phyloP scores from a whole-genome alignment of 345 rosid genomes.

The Hibiscus syriacus region DNA sequence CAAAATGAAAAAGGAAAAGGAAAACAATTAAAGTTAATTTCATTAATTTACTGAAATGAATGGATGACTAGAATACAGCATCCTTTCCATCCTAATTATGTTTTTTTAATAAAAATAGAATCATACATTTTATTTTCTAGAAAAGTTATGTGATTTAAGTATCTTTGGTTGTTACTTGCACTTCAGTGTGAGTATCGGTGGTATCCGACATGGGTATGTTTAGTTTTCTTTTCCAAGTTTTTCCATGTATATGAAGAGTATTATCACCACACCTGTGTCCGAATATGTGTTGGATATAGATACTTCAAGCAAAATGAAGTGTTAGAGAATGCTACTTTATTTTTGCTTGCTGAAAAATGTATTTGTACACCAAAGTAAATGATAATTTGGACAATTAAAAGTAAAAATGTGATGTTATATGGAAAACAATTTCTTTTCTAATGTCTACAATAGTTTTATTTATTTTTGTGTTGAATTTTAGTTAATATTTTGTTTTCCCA shows the following conservation, averaged over 20 bases:
- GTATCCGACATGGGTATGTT: not conserved
- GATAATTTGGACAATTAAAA: not conserved
- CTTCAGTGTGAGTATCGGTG: not conserved
- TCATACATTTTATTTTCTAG: not conserved
- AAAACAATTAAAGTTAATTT: not conserved
- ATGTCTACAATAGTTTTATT: not conserved
- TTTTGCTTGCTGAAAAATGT: not conserved
- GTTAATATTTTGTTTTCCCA: not conserved
- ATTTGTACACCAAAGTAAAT: not conserved
- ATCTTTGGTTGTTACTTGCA: not conserved
- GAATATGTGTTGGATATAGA: no score
- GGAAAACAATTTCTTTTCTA: not conserved
- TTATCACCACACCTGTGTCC: no score
- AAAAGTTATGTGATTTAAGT: not conserved
- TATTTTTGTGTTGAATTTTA: not conserved
- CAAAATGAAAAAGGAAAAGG: no score
- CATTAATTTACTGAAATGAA: not conserved
- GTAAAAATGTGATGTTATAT: not conserved
- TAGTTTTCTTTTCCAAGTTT: not conserved
- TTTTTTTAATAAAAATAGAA: not conserved
- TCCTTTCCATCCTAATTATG: not conserved
- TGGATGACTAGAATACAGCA: not conserved
- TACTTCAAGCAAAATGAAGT: no score
- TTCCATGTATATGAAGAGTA: no score
- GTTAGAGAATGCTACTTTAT: not conserved